Evolutionary conservation across 352 stramenopile genomes (phyloP), one percentile per base, ranked within the genome.

Genomic region (Phytophthora colocasiae): DNA sequence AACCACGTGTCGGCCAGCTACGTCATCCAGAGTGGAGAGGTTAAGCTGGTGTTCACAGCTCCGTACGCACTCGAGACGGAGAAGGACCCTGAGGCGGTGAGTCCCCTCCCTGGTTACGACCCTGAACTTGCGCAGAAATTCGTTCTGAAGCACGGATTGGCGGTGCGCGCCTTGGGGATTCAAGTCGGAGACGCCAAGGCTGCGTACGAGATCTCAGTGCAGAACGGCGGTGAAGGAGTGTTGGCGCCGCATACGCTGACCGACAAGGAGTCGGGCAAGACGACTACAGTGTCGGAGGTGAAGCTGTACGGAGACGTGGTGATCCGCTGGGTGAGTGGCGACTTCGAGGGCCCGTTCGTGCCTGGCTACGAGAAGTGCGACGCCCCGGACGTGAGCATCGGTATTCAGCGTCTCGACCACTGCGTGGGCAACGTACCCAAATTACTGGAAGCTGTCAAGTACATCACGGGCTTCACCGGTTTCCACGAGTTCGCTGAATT

Each of bases 401-500:
- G 92, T n/a, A 88, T 98, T 58, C 44, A 90, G 41, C 86, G 92
- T 40, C 72, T 96, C 24, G 92, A 98, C 63, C 92, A 98, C 74
- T 89, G 83, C 52, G 92, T 98, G 19, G 89, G 89, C 29, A 98
- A 98, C 80, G 90, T 98, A 34, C 92, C 87, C 14, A 93, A 94
- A n/a, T 67, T 97, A 57, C 72, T 93, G 22, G 90, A 97, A 41
- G 81, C 87, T 0, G 80, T 95, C 32, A 72, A 93, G 64, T 91
- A 97, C 80, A 74, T 97, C 46, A 92, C 83, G 62, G 52, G 55
- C 49, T 92, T 91, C 50, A 83, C 84, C 8, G 92, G 86, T 14
- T 98, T 97, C 76, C 92, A 98, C 73, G 79, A 97, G 63, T 99
- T 98, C 73, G 87, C 93, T 29, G 95, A 98, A 85, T 99, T 99